Conservation (phyloP, 495 filamentous ascomycete species). For the Terfezia boudieri region DNA sequence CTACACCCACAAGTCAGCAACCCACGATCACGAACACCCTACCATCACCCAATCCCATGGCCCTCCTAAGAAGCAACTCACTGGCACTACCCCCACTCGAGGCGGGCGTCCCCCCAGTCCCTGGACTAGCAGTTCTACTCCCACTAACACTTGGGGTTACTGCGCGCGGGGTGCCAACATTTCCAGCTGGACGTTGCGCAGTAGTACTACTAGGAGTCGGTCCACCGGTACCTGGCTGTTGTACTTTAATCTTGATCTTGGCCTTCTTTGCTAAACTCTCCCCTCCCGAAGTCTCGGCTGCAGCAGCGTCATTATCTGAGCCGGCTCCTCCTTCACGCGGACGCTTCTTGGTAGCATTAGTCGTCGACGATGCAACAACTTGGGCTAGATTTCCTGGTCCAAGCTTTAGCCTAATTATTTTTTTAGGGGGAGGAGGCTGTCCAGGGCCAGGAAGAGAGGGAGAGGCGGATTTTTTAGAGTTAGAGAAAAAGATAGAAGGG, state of each 20-base stretch:
- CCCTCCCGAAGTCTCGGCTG: conserved; percentile 47
- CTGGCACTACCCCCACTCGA: background rate
- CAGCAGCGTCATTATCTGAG: conserved; percentile 56
- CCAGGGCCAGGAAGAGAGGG: conserved; percentile 4
- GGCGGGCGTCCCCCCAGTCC: background rate
- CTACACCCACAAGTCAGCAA: background rate
- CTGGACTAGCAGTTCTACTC: background rate
- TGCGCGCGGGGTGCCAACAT: background rate
- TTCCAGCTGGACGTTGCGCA: background rate
- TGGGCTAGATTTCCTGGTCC: conserved; percentile 21
- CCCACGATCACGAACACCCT: too few species aligned
- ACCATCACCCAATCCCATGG: too few species aligned
- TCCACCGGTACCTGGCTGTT: background rate
- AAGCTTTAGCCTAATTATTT: conserved; percentile 21
- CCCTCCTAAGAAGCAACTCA: too few species aligned
- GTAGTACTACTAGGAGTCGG: background rate
- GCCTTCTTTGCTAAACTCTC: conserved; percentile 33
- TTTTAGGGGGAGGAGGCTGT: conserved; percentile 8
- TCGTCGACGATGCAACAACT: conserved; percentile 17
- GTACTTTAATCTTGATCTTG: conserved; percentile 35
- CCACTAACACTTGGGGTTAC: background rate
- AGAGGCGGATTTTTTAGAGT: conserved; percentile 6
- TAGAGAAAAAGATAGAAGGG: conserved; percentile 15
- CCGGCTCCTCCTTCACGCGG: conserved; percentile 43
- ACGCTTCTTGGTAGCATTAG: conserved; percentile 21